Evolutionary conservation across 1,284 basidiomycete species (phyloP), one percentile per base, ranked within the genome.

Genomic region (Trichosporon faecale): DNA sequence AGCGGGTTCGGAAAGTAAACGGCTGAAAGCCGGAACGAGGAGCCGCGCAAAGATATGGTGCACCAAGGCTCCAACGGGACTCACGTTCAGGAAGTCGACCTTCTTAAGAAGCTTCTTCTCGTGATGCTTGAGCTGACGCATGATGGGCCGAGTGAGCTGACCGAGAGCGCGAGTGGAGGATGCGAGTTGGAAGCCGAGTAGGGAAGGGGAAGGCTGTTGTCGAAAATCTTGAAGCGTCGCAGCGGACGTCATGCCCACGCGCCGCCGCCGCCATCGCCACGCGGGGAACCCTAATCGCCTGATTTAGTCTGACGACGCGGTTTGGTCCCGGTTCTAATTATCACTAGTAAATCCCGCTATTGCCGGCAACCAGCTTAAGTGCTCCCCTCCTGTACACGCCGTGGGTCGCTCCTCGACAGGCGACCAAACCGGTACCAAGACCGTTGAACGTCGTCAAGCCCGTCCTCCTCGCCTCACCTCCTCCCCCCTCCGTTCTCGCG

Each of bases 21-120:
- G 57, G 57, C 57, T 61, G 57, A 61, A 18, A n/a, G 57, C 27
- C 27, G 29, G 29, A 33, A 61, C 35, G 55, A 60, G 55, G 27
- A 61, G 57, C 29, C 27, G 57, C 57, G 57, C 57, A 6, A 31
- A 9, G 3, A 12, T 23, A 5, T 18, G 27, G 57, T n/a, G 57
- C 27, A 31, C 57, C 29, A 16, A 12, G 35, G 21, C 63, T 33
- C 7, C 33, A 12, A 37, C 33, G 12, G 27, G 25, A 86, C 90
- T 70, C 78, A 93, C 93, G 80, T 91, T 92, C 70, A 95, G 87
- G 81, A 95, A 94, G 84, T 95, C 92, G 74, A 96, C 94, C 85
- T 97, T 96, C 84, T 95, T 96, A 82, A 98, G 88, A 44, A 98
- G 88, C 80, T 91, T 94, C 81, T 94, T 90, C 83, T 98, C 95